Evolutionary conservation across 2,329 filamentous ascomycete species (phyloP).

Genomic region (Microcera coccophila): DNA sequence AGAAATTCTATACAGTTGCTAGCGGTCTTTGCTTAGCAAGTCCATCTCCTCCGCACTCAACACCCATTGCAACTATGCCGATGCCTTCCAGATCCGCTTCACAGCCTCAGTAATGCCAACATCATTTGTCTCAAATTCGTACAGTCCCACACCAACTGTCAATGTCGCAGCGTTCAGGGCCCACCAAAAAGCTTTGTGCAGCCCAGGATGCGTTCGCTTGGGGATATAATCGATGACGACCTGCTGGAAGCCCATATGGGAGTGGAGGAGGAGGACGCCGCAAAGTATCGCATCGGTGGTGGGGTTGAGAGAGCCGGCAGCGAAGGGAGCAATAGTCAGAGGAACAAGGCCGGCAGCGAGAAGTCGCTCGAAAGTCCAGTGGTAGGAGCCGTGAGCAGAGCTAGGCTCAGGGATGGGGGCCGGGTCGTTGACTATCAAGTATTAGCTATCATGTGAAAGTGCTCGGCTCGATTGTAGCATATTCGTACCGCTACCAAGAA

Average conservation of each 20-base stretch:
- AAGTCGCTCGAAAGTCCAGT: slow-evolving; percentile 94
- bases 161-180: slow-evolving; percentile 73
- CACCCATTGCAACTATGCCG: slow-evolving; percentile 19
- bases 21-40: slow-evolving; percentile 21
- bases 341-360: slow-evolving; percentile 80
- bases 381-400: slow-evolving; percentile 88
- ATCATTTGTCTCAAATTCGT: slow-evolving; percentile 99
- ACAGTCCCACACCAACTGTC: slow-evolving; percentile 80
- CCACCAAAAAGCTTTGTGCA: slow-evolving; percentile 69
- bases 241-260: slow-evolving; percentile 91
- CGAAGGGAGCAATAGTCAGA: slow-evolving; percentile 85
- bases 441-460: slow-evolving; percentile 21
- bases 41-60: slow-evolving; percentile 16
- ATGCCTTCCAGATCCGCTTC: slow-evolving; percentile 86
- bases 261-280: slow-evolving; percentile 80
- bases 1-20: slow-evolving; percentile 27
- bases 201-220: slow-evolving; percentile 61
- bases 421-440: slow-evolving; percentile 73
- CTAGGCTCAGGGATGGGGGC: slow-evolving; percentile 67
- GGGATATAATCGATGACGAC: slow-evolving; percentile 92
- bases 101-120: slow-evolving; percentile 88
- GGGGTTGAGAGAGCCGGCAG: slow-evolving; percentile 86
- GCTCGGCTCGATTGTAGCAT: slow-evolving; percentile 7
- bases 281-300: slow-evolving; percentile 81
- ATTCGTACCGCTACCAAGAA: slow-evolving; percentile 68